phyloP scores from a whole-genome alignment of 108 stramenopile species.

The Pseudonitzschia pungens region DNA sequence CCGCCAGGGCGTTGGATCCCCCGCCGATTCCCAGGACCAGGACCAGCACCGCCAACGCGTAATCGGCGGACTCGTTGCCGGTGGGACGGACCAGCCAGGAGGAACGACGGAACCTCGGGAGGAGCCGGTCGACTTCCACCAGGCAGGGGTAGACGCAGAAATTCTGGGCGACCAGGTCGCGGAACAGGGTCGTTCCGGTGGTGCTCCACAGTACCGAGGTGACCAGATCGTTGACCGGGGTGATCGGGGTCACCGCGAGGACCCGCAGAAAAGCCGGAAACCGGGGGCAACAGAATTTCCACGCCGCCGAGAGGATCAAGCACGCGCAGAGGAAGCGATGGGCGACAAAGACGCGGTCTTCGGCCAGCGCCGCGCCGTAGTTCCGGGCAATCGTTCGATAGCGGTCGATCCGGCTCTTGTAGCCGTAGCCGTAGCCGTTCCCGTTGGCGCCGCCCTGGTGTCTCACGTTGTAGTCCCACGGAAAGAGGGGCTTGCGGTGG shows the following conservation, averaged over 20 bases:
- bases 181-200: neutral
- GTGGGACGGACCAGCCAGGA: constrained; percentile 7
- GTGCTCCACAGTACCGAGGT: neutral
- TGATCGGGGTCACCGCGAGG: neutral
- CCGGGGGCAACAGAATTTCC: constrained; percentile 12
- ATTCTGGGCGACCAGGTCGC: constrained; percentile 13
- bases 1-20: constrained; percentile 25
- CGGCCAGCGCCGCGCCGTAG: constrained; percentile 5
- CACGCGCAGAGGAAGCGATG: neutral
- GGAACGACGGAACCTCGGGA: neutral
- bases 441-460: neutral
- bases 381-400: neutral
- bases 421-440: neutral
- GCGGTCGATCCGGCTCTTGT: constrained; percentile 2
- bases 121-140: constrained; percentile 19
- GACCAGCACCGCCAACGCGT: neutral
- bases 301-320: neutral
- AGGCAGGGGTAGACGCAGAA: constrained; percentile 18
- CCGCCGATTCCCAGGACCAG: constrained; percentile 24
- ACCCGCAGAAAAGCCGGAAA: neutral
- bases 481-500: constrained; percentile 12
- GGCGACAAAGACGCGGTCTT: constrained; percentile 8
- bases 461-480: neutral
- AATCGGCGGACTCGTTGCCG: constrained; percentile 16
- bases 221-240: neutral